These are phyloP conservation scores for Echites panduratus DNA, from an alignment of 257 asterid species.

Conservation along the genomic window DNA sequence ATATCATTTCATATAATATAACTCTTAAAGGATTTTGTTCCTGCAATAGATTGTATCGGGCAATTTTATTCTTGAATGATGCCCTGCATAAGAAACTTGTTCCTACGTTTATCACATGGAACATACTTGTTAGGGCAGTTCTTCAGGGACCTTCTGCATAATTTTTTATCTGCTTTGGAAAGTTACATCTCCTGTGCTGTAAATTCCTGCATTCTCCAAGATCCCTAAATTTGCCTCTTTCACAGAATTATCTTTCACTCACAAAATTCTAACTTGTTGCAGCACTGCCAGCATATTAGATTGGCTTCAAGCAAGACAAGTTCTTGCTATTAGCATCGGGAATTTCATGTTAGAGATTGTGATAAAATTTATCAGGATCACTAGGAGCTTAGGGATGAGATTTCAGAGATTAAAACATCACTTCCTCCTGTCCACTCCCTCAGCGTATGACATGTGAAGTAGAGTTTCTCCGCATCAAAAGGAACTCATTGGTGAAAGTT, in stretches of 20 bases:
- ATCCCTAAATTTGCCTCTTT: neutral
- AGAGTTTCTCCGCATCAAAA: neutral
- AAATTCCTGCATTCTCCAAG: neutral
- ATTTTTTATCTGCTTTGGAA: constrained; percentile 16
- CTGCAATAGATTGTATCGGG: constrained; percentile 55
- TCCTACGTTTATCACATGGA: constrained; percentile 82
- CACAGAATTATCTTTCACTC: neutral
- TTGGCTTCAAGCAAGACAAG: constrained; percentile 13
- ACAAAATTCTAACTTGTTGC: constrained; percentile 9
- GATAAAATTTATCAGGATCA: constrained; percentile 14
- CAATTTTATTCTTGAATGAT: constrained; percentile 52
- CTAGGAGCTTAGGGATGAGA: neutral
- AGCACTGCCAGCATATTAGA: constrained; percentile 5
- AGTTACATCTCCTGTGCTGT: constrained; percentile 24
- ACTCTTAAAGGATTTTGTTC: constrained; percentile 83
- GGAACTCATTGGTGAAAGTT: neutral
- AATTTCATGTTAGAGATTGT: constrained; percentile 3
- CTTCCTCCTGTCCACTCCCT: neutral
- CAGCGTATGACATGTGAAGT: neutral
- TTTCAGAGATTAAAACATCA: neutral
- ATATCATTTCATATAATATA: constrained; percentile 82
- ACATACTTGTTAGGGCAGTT: constrained; percentile 89
- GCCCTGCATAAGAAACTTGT: constrained; percentile 51
- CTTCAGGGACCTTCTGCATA: constrained; percentile 24
- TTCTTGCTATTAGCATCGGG: neutral